Evolutionary conservation across 78 protist species (phyloP).

Genomic region (Dictyostelium intermedium): DNA sequence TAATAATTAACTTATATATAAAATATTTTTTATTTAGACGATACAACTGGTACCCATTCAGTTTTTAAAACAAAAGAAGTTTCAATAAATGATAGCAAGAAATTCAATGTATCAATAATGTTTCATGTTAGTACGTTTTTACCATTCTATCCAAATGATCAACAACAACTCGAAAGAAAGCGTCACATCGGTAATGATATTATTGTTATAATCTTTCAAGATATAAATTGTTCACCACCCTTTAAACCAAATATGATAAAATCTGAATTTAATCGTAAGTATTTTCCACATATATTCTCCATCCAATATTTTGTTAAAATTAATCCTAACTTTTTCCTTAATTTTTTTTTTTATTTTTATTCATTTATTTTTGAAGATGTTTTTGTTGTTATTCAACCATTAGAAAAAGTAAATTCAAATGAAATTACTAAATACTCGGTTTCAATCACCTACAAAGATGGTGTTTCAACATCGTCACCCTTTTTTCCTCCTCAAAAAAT

Average conservation of each 20-base stretch:
- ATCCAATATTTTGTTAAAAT: too few relatives aligned
- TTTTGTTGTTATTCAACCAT: slow-evolving; percentile 55
- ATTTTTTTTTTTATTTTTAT: too few relatives aligned
- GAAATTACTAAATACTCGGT: slow-evolving; percentile 34
- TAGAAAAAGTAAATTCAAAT: neutral
- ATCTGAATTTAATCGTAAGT: slow-evolving; percentile 61
- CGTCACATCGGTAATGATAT: slow-evolving; percentile 92
- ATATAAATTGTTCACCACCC: slow-evolving; percentile 33
- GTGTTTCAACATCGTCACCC: slow-evolving; percentile 39
- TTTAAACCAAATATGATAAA: slow-evolving; percentile 44
- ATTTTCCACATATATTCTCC: neutral
- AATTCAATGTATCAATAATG: slow-evolving; percentile 81
- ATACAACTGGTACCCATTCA: slow-evolving; percentile 66
- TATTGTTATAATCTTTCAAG: slow-evolving; percentile 81
- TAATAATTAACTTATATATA: neutral
- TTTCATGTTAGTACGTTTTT: slow-evolving; percentile 88
- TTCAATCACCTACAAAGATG: slow-evolving; percentile 63
- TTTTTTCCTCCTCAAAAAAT: slow-evolving; percentile 27
- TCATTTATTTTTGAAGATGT: too few relatives aligned
- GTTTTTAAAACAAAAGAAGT: slow-evolving; percentile 46
- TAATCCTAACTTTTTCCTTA: too few relatives aligned
- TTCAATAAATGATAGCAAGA: slow-evolving; percentile 36
- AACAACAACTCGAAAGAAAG: slow-evolving; percentile 88
- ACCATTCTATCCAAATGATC: slow-evolving; percentile 74
- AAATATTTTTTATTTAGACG: slow-evolving; percentile 18